Conservation (phyloP, 495 filamentous ascomycete species). For the Aspergillus baeticus region DNA sequence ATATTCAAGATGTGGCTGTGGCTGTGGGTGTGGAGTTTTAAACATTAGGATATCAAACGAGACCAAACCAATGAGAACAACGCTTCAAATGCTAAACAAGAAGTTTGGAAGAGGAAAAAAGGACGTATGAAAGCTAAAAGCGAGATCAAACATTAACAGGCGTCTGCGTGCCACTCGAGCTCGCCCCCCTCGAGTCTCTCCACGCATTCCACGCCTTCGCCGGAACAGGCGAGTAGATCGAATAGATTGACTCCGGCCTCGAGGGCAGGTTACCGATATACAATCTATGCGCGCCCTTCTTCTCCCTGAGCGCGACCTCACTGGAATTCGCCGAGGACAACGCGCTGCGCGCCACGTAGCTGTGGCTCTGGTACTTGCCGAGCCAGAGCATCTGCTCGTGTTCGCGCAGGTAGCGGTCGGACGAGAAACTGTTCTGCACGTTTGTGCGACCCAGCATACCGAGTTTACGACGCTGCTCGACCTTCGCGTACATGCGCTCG, state of each 20-base stretch:
- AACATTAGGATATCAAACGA: too few species aligned
- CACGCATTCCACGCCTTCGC: background rate
- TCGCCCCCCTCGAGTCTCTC: constrained; percentile 5
- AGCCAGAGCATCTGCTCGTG: constrained; percentile 70
- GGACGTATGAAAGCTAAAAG: background rate
- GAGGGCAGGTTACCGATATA: constrained; percentile 3
- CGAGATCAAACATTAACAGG: background rate
- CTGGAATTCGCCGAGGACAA: constrained; percentile 3
- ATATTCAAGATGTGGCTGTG: too few species aligned
- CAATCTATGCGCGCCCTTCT: background rate
- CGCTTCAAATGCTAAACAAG: background rate
- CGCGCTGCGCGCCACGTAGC: constrained; percentile 15
- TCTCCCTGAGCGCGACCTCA: constrained; percentile 3
- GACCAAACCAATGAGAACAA: background rate
- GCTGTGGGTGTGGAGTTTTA: too few species aligned
- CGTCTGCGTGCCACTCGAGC: constrained; percentile 6
- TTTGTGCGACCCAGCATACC: constrained; percentile 57
- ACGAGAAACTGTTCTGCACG: constrained; percentile 56
- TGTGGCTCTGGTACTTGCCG: constrained; percentile 39
- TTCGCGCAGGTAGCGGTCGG: constrained; percentile 60
- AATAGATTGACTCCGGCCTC: constrained; percentile 7
- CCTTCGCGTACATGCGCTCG: constrained; percentile 60
- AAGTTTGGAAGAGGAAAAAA: background rate
- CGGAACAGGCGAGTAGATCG: constrained; percentile 4
- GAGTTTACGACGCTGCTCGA: constrained; percentile 51